Conservation (phyloP, 192 early-diverging fungal species). For the Irineochytrium annulatum region DNA sequence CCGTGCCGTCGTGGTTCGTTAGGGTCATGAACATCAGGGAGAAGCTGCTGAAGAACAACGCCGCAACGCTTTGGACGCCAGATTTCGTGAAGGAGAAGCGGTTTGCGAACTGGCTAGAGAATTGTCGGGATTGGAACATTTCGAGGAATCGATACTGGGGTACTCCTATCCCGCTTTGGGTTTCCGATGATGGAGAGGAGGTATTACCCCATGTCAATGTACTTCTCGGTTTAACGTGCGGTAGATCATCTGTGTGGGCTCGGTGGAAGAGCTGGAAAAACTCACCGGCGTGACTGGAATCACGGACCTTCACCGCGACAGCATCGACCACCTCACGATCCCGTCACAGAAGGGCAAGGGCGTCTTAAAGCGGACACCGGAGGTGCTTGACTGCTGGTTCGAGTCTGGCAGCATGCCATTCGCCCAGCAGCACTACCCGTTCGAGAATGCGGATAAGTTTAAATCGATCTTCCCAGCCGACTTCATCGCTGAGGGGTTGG, state of each 20-base stretch:
- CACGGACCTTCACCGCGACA: slow-evolving; percentile 94
- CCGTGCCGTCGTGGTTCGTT: slow-evolving; percentile 97
- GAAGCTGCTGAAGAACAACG: slow-evolving; percentile 82
- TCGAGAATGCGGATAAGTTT: slow-evolving; percentile 92
- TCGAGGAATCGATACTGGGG: slow-evolving; percentile 99
- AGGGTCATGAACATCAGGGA: slow-evolving; percentile 81
- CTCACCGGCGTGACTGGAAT: slow-evolving; percentile 75
- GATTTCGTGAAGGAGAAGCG: slow-evolving; percentile 94
- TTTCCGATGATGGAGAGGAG: slow-evolving; percentile 86
- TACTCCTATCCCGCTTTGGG: slow-evolving; percentile 99
- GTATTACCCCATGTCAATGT: slow-evolving; percentile 6
- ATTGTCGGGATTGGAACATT: slow-evolving; percentile 96
- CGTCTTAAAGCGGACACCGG: slow-evolving; percentile 79
- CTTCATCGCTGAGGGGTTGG: slow-evolving; percentile 99
- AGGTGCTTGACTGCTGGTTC: slow-evolving; percentile 99
- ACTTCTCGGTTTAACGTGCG: background rate
- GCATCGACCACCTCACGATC: slow-evolving; percentile 94
- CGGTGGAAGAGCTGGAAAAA: slow-evolving; percentile 82
- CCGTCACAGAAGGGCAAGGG: slow-evolving; percentile 88
- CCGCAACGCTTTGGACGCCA: slow-evolving; percentile 91
- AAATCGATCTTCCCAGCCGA: slow-evolving; percentile 89
- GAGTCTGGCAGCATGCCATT: slow-evolving; percentile 99
- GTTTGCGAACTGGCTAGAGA: slow-evolving; percentile 95
- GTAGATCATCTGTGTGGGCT: slow-evolving; percentile 79
- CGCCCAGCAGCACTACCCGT: slow-evolving; percentile 98